Percentiles rank a stretch among this genome's conserved stretches.
These are phyloP conservation scores for Gossypioides kirkii DNA, from an alignment of 345 rosid genomes.

Conservation along the genomic window DNA sequence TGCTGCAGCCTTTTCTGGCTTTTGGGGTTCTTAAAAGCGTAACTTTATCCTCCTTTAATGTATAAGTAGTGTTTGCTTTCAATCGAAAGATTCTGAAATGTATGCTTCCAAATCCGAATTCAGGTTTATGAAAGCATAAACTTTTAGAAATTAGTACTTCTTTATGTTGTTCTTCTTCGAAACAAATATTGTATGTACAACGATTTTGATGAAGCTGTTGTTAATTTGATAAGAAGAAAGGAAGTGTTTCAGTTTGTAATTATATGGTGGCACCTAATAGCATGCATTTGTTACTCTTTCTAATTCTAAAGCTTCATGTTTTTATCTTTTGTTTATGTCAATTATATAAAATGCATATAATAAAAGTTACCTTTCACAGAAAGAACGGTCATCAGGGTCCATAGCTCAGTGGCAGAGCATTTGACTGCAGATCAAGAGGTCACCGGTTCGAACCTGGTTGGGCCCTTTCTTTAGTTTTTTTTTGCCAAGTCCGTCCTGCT, in stretches of 20 bases:
- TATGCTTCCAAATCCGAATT: neutral
- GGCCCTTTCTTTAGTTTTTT: no score
- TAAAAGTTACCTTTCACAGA: no score
- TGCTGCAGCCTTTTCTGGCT: neutral
- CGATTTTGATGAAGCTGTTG: neutral
- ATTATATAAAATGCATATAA: accelerated
- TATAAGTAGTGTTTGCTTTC: neutral
- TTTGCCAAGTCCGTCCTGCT: no score
- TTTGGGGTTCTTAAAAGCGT: neutral
- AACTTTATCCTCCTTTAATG: neutral
- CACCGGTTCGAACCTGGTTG: no score
- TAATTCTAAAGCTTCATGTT: neutral
- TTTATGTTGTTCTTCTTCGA: neutral
- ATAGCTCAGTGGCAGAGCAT: no score
- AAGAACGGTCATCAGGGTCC: no score
- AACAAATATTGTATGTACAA: neutral
- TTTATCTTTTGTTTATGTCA: no score
- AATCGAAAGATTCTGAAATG: neutral
- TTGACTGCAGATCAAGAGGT: no score
- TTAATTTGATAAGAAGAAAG: neutral
- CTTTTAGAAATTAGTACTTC: neutral
- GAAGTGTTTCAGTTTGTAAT: neutral
- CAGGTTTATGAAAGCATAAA: neutral
- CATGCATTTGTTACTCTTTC: no score
- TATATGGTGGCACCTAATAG: neutral